Evolutionary conservation across 352 stramenopile genomes (phyloP).

Genomic region (Phytophthora aleatoria): DNA sequence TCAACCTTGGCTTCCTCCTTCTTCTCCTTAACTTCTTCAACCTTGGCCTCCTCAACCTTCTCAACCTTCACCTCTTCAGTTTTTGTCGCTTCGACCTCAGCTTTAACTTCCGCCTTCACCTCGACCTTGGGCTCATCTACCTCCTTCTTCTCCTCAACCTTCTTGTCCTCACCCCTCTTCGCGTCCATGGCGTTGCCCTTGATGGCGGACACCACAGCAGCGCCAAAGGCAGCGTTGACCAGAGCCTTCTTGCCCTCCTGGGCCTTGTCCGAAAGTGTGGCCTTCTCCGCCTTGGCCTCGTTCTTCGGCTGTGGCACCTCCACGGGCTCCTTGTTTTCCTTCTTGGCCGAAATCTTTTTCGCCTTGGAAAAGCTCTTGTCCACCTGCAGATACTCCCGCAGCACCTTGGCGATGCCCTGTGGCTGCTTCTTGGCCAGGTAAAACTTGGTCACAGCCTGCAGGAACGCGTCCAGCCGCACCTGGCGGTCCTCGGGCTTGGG

Average conservation of each 20-base stretch:
- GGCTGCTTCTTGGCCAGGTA: slow-evolving; percentile 39
- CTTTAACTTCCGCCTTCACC: slow-evolving; percentile 9
- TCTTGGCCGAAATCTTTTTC: slow-evolving; percentile 19
- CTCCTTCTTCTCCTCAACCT: slow-evolving; percentile 10
- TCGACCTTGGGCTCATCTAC: slow-evolving; percentile 13
- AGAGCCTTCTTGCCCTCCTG: slow-evolving; percentile 37
- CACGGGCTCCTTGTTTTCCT: slow-evolving; percentile 23
- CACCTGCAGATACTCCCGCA: slow-evolving; percentile 60
- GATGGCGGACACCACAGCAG: slow-evolving; percentile 32
- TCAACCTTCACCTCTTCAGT: slow-evolving; percentile 8
- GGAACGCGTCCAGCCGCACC: slow-evolving; percentile 59
- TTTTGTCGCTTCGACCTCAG: slow-evolving; percentile 8
- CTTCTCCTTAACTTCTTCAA: slow-evolving; percentile 14
- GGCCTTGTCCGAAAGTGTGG: slow-evolving; percentile 26
- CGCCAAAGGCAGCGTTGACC: slow-evolving; percentile 32
- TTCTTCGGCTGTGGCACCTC: slow-evolving; percentile 23
- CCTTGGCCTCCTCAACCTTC: slow-evolving; percentile 13
- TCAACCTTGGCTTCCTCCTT: slow-evolving; percentile 17
- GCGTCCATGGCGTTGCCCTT: slow-evolving; percentile 38
- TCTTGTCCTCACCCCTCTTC: background rate
- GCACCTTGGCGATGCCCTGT: slow-evolving; percentile 32
- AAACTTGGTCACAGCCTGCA: slow-evolving; percentile 48
- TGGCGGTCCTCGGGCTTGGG: slow-evolving; percentile 58
- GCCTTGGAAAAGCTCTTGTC: slow-evolving; percentile 25
- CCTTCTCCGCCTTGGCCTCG: slow-evolving; percentile 12